Conservation (phyloP, 805 yeast species). For the Starmerella apicola region DNA sequence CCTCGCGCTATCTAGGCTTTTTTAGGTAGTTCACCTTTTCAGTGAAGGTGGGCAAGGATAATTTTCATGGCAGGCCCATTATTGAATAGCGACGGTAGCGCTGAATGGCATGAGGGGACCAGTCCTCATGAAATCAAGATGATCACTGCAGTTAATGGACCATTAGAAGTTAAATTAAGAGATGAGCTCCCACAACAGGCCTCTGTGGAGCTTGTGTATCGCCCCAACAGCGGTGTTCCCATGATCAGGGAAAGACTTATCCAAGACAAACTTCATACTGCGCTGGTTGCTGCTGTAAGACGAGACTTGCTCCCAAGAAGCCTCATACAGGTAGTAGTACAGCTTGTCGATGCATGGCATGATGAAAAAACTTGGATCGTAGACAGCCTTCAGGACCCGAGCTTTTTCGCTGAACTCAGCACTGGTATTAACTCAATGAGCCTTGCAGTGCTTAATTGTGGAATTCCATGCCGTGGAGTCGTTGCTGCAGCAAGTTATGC, state of each 20-base stretch:
- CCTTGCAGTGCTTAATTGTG: constrained; percentile 70
- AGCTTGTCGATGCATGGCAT: constrained; percentile 43
- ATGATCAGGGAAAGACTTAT: constrained; percentile 59
- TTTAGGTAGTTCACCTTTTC: not conserved
- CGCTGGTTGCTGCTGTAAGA: constrained; percentile 48
- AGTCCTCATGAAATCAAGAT: constrained; percentile 18
- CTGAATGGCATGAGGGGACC: constrained; percentile 37
- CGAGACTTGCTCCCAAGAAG: constrained; percentile 67
- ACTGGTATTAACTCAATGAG: constrained; percentile 62
- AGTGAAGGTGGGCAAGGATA: not conserved
- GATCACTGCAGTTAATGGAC: constrained; percentile 76
- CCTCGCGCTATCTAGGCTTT: not conserved
- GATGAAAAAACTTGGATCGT: not conserved
- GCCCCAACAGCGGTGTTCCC: constrained; percentile 69
- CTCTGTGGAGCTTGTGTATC: constrained; percentile 61
- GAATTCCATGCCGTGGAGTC: constrained; percentile 53
- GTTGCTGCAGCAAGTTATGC: constrained; percentile 47
- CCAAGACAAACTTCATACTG: constrained; percentile 55
- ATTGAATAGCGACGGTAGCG: constrained; percentile 69
- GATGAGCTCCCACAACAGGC: constrained; percentile 76
- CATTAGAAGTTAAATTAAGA: constrained; percentile 68
- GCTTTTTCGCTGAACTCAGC: constrained; percentile 40
- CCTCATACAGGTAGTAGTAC: constrained; percentile 55
- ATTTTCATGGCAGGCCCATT: constrained; percentile 24
- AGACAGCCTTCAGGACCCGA: constrained; percentile 27